Evolutionary conservation across 768 basidiomycete species (phyloP), one percentile per base, ranked within the genome.

Genomic region (Nidularia pulvinata): DNA sequence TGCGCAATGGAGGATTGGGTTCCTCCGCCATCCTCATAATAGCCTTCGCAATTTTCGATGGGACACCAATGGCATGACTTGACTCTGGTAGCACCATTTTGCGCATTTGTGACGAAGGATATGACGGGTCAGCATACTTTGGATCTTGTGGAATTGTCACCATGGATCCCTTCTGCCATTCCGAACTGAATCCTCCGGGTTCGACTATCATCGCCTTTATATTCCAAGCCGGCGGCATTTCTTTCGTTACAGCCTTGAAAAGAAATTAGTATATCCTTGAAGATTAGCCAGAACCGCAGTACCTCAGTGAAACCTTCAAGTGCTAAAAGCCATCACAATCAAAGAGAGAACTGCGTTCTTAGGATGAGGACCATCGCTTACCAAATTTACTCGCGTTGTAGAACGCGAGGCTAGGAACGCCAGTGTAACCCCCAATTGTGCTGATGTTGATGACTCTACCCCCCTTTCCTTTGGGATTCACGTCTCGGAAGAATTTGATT

Each of bases 331-430:
- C 37, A n/a, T 9, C 37, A 39, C 7, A 39, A 39, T 39, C 7
- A 39, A n/a, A 39, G 37, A 7, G 37, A 39, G 37, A 39, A n/a
- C n/a, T n/a, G n/a, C n/a, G n/a, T n/a, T n/a, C n/a, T 9, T 39
- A 39, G 7, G 37, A 39, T 39, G 37, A 39, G n/a, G 37, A 39
- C 37, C 7, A 9, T 39, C n/a, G 22, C 1, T 34, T 42, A 74
- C 72, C 72, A 49, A 73, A 74, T 58, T 73, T 74, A 36, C 60
- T 65, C 11, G 70, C 68, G 16, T 56, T 58, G 56, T 73, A 73
- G 55, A 62, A 73, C 3, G 67, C 57, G 33, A 70, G 46, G 7
- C 57, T 64, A 1, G 68, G 68, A 43, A 63, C 67, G n/a, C 59
- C 69, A 3, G 39, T 56, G 53, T 67, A 72, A 0, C 71, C 72